A percentile compares a stretch with the other conserved stretches of the same genome.
These are phyloP conservation scores for Dictyostelium brefeldianum DNA, from an alignment of 78 protist species.

Conservation along the genomic window DNA sequence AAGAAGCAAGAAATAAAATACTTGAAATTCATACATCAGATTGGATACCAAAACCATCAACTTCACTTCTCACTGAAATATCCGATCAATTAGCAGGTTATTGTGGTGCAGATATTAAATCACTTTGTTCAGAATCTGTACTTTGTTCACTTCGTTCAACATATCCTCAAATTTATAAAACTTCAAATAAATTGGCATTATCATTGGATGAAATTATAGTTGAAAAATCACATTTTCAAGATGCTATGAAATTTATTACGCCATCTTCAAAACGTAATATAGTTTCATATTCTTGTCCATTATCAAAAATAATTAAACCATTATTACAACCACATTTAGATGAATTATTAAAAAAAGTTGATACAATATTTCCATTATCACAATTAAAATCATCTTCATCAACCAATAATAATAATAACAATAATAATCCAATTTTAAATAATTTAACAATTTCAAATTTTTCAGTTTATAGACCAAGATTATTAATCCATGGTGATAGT, in stretches of 20 bases:
- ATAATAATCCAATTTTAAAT: background rate
- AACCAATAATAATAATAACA: background rate
- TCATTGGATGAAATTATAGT: constrained; percentile 55
- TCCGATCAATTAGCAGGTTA: constrained; percentile 85
- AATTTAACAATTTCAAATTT: constrained; percentile 21
- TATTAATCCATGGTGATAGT: constrained; percentile 59
- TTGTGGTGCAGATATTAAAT: constrained; percentile 92
- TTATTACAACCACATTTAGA: constrained; percentile 31
- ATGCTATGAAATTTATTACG: constrained; percentile 72
- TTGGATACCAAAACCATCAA: constrained; percentile 76
- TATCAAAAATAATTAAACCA: constrained; percentile 18
- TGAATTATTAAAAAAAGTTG: background rate
- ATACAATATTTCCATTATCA: constrained; percentile 15
- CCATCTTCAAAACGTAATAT: constrained; percentile 57
- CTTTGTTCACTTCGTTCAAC: constrained; percentile 82
- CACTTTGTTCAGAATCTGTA: constrained; percentile 90
- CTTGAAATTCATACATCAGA: constrained; percentile 87
- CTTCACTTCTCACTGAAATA: background rate
- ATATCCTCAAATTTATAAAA: constrained; percentile 90
- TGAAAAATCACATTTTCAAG: constrained; percentile 43
- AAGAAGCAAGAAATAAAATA: constrained; percentile 80
- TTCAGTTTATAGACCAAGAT: constrained; percentile 68
- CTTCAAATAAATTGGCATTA: constrained; percentile 45
- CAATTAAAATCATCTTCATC: background rate
- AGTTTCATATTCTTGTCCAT: constrained; percentile 30